Evolutionary conservation across 2,329 filamentous ascomycete genomes (phyloP), one percentile per base, ranked within the genome.

Genomic region (Ceratocystis diversiconidia): DNA sequence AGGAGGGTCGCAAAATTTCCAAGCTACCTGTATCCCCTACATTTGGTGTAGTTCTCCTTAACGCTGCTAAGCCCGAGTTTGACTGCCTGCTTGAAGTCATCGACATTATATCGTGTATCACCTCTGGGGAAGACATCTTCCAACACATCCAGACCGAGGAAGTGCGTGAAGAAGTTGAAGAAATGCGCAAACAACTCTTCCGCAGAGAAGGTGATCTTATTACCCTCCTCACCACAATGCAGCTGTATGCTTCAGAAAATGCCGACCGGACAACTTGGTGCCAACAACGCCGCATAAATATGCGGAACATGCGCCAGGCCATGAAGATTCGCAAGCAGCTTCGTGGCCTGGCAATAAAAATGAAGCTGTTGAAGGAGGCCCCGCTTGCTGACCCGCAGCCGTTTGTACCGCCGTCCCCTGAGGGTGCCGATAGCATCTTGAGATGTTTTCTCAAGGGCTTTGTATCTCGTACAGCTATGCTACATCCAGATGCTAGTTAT

Each of bases 61-160:
- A 90, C 52, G 89, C 92, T 0, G 84, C 86, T 0, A 82, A 82
- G 5, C 82, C 86, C 0, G 83, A 87, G 52, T 82, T 82, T 61
- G 84, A 89, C 70, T 95, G 91, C 70, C 76, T 96, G 1, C 74
- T 86, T 0, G 90, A 96, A 70, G 86, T 85, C 3, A 92, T 99
- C 69, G 94, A 97, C 71, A 87, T 96, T 65, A 88, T 87, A 44
- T 78, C 84, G 0, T 84, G 82, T 68, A 78, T 87, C 25, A 86
- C 83, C 0, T 78, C 82, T 0, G 84, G 85, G 52, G 82, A 85
- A 62, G 83, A 85, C 67, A 81, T 87, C 10, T 87, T 86, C 70
- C 73, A 83, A 10, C 82, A 84, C 59, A 73, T 85, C 0, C 80
- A 82, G 61, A 81, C 80, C 0, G 82, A 85, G 68, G 81, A 85